Evolutionary conservation across 164 flowering plant species (phyloP), one percentile per base, ranked within the genome.

Genomic region (Nymphaea colorata): DNA sequence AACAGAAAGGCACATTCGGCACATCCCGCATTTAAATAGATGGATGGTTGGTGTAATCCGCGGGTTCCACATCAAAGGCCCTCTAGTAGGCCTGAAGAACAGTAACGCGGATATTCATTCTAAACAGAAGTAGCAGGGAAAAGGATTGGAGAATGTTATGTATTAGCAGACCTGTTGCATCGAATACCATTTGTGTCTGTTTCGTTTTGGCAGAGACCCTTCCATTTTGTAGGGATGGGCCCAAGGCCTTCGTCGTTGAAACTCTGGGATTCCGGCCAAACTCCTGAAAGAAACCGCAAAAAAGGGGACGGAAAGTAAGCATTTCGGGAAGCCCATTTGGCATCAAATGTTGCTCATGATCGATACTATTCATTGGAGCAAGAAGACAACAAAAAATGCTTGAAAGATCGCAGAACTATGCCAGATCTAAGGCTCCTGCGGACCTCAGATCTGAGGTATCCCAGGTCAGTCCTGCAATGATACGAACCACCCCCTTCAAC

Each of bases 201-300:
- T 25, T 66, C 65, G 66, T 66, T 71, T 67, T 84, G 80, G 70
- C 88, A 86, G 42, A 64, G 69, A 61, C 90, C 90, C 67, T 70
- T 78, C 90, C 90, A 86, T 72, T 66, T 80, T 14, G 83, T 69
- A 12, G 90, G 90, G 44, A 86, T 59, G 3, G 84, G 83, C 17
- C 85, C 86, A 74, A 80, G 51, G 17, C 74, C 84, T 69, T 84
- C 74, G 65, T 82, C 55, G 47, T 65, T 75, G 67, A 86, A 86
- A 76, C 87, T 86, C 70, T 78, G 60, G 36, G 88, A 83, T 71
- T 82, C 87, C 0, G 87, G 85, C 87, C 87, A 84, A 3, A 80
- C 90, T 42, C 87, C 90, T 81, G 42, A 10, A 25, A 41, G 5
- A 18, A 62, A 41, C 64, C 61, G 55, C 45, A 11, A 51, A 64